These are phyloP conservation scores for Neoconidiobolus thromboides DNA, from an alignment of 371 early-diverging fungal species.

Conservation along the genomic window DNA sequence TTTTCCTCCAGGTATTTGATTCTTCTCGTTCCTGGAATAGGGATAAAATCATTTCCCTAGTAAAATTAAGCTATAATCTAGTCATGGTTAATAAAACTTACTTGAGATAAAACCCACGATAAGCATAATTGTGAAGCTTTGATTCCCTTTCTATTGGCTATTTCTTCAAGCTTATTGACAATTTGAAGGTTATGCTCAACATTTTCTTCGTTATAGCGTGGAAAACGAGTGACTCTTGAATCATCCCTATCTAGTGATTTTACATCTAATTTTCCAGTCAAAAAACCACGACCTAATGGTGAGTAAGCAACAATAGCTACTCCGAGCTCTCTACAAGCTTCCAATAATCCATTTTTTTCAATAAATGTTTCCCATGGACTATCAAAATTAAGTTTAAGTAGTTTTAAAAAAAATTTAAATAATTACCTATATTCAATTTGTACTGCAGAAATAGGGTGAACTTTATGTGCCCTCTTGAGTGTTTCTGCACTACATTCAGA, in stretches of 20 bases:
- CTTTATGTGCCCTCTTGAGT: constrained; percentile 31
- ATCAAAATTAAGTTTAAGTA: not conserved
- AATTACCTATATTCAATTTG: constrained; percentile 3
- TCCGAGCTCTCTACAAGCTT: constrained; percentile 30
- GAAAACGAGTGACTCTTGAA: constrained; percentile 17
- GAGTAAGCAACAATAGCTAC: constrained; percentile 21
- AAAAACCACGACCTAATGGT: constrained; percentile 31
- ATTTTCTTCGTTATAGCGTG: constrained; percentile 26
- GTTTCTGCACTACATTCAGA: constrained; percentile 29
- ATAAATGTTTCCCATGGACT: constrained; percentile 4
- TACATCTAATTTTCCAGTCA: constrained; percentile 18
- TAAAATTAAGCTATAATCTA: not conserved
- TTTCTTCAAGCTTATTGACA: constrained; percentile 19
- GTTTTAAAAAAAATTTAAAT: not conserved
- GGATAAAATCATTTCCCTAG: constrained; percentile 14
- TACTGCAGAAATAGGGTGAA: constrained; percentile 31
- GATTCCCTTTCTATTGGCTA: constrained; percentile 22
- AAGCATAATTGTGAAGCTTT: constrained; percentile 24
- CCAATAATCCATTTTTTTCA: not conserved
- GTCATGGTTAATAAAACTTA: not conserved
- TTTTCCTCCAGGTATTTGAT: constrained; percentile 31
- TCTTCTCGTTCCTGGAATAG: constrained; percentile 15
- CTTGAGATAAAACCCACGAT: constrained; percentile 32
- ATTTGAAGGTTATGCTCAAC: constrained; percentile 29
- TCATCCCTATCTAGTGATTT: constrained; percentile 25